These are phyloP conservation scores for Suillus subluteus DNA, from an alignment of 768 basidiomycete species.

Conservation along the genomic window DNA sequence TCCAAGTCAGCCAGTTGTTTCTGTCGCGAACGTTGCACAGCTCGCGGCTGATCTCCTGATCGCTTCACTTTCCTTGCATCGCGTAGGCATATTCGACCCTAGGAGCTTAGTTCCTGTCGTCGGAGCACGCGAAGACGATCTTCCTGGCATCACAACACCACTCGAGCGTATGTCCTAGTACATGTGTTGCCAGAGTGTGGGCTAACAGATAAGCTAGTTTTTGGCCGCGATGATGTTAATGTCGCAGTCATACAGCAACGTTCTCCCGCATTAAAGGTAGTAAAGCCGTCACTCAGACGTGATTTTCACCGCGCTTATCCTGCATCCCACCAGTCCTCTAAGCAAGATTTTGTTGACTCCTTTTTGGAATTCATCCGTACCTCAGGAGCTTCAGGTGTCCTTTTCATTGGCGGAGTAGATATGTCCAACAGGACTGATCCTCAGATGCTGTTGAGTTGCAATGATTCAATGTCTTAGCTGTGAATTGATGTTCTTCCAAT, in stretches of 20 bases:
- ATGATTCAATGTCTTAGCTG: neutral
- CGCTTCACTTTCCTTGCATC: constrained; percentile 59
- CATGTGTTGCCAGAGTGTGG: constrained; percentile 7
- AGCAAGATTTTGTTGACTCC: constrained; percentile 64
- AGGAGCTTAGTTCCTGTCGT: constrained; percentile 69
- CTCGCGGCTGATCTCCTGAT: constrained; percentile 77
- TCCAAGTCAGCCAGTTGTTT: constrained; percentile 65
- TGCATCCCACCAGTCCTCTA: constrained; percentile 51
- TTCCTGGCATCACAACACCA: constrained; percentile 68
- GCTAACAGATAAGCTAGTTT: constrained; percentile 52
- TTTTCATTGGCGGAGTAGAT: constrained; percentile 80
- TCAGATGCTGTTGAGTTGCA: constrained; percentile 69
- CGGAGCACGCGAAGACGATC: constrained; percentile 68
- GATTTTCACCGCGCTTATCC: constrained; percentile 1
- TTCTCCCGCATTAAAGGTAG: constrained; percentile 78
- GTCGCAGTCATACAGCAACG: constrained; percentile 77
- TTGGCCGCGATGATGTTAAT: constrained; percentile 51
- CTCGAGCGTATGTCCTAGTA: constrained; percentile 64
- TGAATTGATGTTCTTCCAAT: neutral
- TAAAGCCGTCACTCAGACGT: neutral
- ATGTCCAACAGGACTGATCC: constrained; percentile 71
- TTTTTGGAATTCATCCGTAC: constrained; percentile 60
- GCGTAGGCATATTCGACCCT: constrained; percentile 67
- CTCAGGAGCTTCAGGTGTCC: constrained; percentile 51
- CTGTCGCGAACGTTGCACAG: constrained; percentile 82